Percentiles rank a stretch among this genome's conserved stretches.
phyloP scores from a whole-genome alignment of 306 rosid genomes.

The Begonia loranthoides region DNA sequence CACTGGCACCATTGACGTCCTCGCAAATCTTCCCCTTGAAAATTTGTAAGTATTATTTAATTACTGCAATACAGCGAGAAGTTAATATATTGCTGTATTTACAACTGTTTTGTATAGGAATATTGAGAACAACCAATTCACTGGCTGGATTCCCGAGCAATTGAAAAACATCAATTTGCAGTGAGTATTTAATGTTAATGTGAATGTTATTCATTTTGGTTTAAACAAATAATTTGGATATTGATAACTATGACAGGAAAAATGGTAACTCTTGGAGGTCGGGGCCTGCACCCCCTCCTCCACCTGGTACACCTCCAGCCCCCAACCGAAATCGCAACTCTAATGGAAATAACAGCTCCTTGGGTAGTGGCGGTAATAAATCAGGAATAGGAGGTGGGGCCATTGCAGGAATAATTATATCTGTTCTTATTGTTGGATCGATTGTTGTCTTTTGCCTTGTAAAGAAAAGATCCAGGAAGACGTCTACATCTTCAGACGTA shows the following conservation, averaged over 20 bases:
- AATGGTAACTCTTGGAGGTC: constrained; percentile 74
- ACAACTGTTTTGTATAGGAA: constrained; percentile 29
- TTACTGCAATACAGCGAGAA: constrained; percentile 12
- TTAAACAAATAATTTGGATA: constrained; percentile 3
- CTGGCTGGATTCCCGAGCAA: constrained; percentile 83
- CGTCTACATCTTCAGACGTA: constrained; percentile 40
- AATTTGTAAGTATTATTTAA: constrained; percentile 35
- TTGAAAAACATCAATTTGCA: constrained; percentile 50
- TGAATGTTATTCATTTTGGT: constrained; percentile 5
- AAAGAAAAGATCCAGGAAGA: constrained; percentile 61
- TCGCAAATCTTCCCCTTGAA: constrained; percentile 75
- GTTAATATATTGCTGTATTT: constrained; percentile 2
- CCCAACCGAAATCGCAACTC: constrained; percentile 34
- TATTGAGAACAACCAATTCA: constrained; percentile 67
- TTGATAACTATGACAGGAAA: constrained; percentile 34
- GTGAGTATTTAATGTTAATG: constrained; percentile 36
- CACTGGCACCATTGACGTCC: constrained; percentile 70
- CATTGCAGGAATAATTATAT: constrained; percentile 86
- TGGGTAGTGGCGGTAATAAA: constrained; percentile 43
- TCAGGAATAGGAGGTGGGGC: constrained; percentile 90
- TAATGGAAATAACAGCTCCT: constrained; percentile 25
- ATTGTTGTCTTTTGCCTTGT: constrained; percentile 57
- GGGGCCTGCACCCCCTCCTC: constrained; percentile 96
- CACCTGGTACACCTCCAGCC: constrained; percentile 84
- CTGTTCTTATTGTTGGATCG: constrained; percentile 65